A percentile compares a stretch with the other conserved stretches of the same genome.
phyloP scores from a whole-genome alignment of 345 rosid genomes.

The Euphorbia lathyris region DNA sequence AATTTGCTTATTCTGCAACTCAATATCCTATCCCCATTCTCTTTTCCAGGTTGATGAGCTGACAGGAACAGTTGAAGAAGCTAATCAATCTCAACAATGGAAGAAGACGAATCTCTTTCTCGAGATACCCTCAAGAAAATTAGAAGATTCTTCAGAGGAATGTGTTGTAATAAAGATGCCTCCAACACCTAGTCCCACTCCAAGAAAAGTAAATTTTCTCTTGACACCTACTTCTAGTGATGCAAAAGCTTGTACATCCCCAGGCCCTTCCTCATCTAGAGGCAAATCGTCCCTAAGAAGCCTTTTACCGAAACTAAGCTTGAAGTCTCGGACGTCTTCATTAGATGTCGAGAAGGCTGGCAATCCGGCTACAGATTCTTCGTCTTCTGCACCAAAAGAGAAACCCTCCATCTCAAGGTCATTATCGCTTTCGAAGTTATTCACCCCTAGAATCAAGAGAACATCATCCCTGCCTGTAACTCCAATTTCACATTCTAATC shows the following conservation, averaged over 20 bases:
- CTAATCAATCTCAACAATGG: constrained; percentile 44
- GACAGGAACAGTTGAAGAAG: constrained; percentile 46
- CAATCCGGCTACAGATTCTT: constrained; percentile 32
- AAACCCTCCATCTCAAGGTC: constrained; percentile 75
- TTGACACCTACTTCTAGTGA: constrained; percentile 52
- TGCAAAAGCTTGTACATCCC: constrained; percentile 40
- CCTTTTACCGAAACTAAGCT: constrained; percentile 57
- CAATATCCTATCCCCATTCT: constrained; percentile 9
- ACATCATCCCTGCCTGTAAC: constrained; percentile 81
- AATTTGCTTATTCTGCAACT: constrained; percentile 13
- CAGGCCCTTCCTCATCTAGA: constrained; percentile 47
- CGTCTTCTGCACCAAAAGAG: constrained; percentile 41
- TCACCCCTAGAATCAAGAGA: constrained; percentile 76
- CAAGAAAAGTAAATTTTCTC: constrained; percentile 75
- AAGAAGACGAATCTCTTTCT: constrained; percentile 63
- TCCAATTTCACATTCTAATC: constrained; percentile 36
- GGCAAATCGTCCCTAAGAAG: constrained; percentile 64
- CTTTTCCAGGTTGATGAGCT: constrained; percentile 49
- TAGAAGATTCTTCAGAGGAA: constrained; percentile 45
- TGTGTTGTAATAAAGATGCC: constrained; percentile 60
- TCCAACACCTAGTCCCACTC: constrained; percentile 71
- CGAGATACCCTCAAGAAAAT: constrained; percentile 67
- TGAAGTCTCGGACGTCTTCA: constrained; percentile 47
- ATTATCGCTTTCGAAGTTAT: constrained; percentile 70
- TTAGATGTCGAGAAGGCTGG: constrained; percentile 57